Evolutionary conservation across 441 rosid species (phyloP).

Genomic region (Breynia disticha): DNA sequence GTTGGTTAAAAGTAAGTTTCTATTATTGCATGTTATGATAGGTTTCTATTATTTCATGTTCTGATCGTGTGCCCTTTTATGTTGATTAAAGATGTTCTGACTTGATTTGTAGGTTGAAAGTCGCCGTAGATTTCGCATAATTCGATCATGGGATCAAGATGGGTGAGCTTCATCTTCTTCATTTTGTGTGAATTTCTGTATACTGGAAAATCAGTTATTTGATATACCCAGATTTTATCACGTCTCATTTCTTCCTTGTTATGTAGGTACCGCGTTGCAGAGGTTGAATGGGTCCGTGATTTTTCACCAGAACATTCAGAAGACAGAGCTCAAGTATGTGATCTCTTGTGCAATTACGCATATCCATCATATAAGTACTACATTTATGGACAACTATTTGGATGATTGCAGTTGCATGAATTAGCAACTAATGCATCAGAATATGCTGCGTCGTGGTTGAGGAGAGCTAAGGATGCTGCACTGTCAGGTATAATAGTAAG

Average conservation of each 20-base stretch:
- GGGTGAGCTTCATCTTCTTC: constrained; percentile 52
- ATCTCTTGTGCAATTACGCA: neutral
- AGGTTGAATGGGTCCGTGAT: constrained; percentile 89
- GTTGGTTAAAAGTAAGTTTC: too few species aligned
- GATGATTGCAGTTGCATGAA: constrained; percentile 55
- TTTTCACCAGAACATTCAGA: constrained; percentile 34
- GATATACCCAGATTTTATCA: constrained; percentile 5
- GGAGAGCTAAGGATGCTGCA: constrained; percentile 59
- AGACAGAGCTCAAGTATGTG: constrained; percentile 50
- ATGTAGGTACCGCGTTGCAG: constrained; percentile 79
- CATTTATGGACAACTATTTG: constrained; percentile 3
- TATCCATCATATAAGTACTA: neutral
- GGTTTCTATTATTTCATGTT: neutral
- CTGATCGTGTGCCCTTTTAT: neutral
- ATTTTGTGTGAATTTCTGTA: constrained; percentile 1
- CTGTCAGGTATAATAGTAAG: constrained; percentile 44
- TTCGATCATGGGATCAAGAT: constrained; percentile 85
- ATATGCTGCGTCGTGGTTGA: constrained; percentile 65
- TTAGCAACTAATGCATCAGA: constrained; percentile 50
- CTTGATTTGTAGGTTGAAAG: constrained; percentile 63
- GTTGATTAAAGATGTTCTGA: neutral
- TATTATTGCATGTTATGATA: neutral
- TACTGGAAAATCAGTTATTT: neutral
- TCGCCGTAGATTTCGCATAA: constrained; percentile 66
- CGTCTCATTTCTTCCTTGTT: constrained; percentile 14